Conservation (phyloP, 1,284 basidiomycete genomes). For the Leccinum subatratum region DNA sequence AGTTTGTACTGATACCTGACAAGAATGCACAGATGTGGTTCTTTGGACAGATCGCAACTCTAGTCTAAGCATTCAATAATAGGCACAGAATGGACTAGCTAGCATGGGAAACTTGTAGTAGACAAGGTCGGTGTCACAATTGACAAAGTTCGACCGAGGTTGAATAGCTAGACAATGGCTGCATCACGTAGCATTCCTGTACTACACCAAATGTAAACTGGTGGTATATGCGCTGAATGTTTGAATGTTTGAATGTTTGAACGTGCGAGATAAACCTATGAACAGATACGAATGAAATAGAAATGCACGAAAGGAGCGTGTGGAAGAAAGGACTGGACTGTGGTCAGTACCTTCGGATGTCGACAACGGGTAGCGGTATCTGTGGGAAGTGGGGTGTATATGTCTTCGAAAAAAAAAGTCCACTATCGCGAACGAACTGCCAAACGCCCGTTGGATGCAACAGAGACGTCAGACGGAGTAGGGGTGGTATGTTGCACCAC, state of each 20-base stretch:
- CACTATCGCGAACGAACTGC: slow-evolving; percentile 22
- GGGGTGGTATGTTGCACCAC: slow-evolving; percentile 36
- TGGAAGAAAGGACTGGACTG: slow-evolving; percentile 13
- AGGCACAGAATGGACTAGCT: slow-evolving; percentile 61
- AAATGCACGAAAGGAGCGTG: slow-evolving; percentile 22
- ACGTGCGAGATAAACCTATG: slow-evolving; percentile 16
- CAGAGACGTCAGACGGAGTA: slow-evolving; percentile 38
- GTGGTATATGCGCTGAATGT: slow-evolving; percentile 28
- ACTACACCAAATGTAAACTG: slow-evolving; percentile 19
- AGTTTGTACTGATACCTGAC: slow-evolving; percentile 72
- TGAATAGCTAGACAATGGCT: slow-evolving; percentile 14
- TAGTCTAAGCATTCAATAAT: slow-evolving; percentile 72
- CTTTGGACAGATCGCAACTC: slow-evolving; percentile 65
- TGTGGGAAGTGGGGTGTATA: slow-evolving; percentile 28
- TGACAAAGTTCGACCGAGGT: too few species aligned
- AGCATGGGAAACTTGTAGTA: slow-evolving; percentile 15
- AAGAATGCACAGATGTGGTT: slow-evolving; percentile 73
- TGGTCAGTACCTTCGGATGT: slow-evolving; percentile 17
- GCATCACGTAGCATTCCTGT: slow-evolving; percentile 24
- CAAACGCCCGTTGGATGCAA: slow-evolving; percentile 30
- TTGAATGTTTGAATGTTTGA: slow-evolving; percentile 21
- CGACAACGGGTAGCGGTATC: slow-evolving; percentile 22
- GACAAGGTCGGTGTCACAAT: too few species aligned
- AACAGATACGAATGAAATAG: slow-evolving; percentile 29
- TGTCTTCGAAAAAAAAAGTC: slow-evolving; percentile 19